Conservation (phyloP, 192 early-diverging fungal genomes). For the Coemansia sp. region DNA sequence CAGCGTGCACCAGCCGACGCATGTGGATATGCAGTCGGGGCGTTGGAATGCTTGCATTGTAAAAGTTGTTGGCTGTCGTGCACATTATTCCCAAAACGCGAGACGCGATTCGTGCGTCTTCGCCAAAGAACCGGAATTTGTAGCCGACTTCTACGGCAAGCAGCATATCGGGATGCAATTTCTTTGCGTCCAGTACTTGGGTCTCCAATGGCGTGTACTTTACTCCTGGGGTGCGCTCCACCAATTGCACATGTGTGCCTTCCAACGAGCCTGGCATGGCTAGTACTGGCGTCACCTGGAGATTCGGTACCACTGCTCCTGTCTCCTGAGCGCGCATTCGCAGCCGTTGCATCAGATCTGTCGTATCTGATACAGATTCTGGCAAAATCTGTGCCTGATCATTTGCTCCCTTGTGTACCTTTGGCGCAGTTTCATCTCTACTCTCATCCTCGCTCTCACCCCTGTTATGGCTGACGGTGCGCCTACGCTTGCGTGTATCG, state of each 20-base stretch:
- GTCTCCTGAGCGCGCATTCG: slow-evolving; percentile 22
- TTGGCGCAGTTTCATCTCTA: slow-evolving; percentile 4
- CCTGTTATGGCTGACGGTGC: slow-evolving; percentile 1
- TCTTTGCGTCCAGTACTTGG: slow-evolving; percentile 77
- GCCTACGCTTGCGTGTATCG: background rate
- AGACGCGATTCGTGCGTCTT: slow-evolving; percentile 81
- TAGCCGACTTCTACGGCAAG: slow-evolving; percentile 93
- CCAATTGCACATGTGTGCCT: slow-evolving; percentile 43
- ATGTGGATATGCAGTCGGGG: slow-evolving; percentile 80
- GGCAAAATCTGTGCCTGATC: slow-evolving; percentile 13
- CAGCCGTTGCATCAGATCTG: slow-evolving; percentile 25
- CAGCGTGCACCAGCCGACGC: slow-evolving; percentile 74
- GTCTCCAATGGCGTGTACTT: slow-evolving; percentile 81
- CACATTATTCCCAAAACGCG: slow-evolving; percentile 78
- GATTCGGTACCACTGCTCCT: slow-evolving; percentile 1
- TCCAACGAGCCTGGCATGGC: slow-evolving; percentile 12
- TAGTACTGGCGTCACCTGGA: background rate
- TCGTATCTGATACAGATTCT: slow-evolving; percentile 25
- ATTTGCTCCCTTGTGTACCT: slow-evolving; percentile 12
- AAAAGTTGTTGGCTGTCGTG: slow-evolving; percentile 75
- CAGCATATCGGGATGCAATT: slow-evolving; percentile 66
- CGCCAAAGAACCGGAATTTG: slow-evolving; percentile 88
- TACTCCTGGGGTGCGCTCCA: slow-evolving; percentile 25
- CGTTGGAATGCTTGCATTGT: slow-evolving; percentile 75
- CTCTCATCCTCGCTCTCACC: background rate